Percentiles rank a stretch among this genome's conserved stretches.
These are phyloP conservation scores for Wickerhamiella occidentalis DNA, from an alignment of 805 yeast genomes.

Conservation along the genomic window DNA sequence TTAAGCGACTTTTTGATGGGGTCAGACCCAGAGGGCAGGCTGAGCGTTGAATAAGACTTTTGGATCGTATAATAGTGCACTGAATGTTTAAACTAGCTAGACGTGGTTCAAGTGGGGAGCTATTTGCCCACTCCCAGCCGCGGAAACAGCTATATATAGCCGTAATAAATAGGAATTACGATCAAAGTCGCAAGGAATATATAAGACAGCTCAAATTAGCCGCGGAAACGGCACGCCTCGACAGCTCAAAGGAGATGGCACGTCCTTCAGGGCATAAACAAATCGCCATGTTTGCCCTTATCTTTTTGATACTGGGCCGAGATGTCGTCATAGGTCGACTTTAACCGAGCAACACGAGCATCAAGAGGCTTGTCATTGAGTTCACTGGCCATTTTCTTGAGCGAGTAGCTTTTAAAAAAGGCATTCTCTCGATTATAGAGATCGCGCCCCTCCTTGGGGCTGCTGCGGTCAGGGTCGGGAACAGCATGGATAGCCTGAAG, in stretches of 20 bases:
- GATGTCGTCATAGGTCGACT: slow-evolving; percentile 14
- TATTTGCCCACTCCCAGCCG: slow-evolving; percentile 9
- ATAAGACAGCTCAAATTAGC: slow-evolving; percentile 5
- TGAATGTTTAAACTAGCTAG: not conserved
- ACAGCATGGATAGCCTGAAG: slow-evolving; percentile 16
- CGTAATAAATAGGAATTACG: slow-evolving; percentile 1
- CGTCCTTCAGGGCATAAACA: not conserved
- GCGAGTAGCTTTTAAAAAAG: slow-evolving; percentile 14
- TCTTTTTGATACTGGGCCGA: slow-evolving; percentile 15
- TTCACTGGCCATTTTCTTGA: slow-evolving; percentile 12
- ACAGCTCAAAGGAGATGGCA: too few relatives aligned
- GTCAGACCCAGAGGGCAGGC: not conserved
- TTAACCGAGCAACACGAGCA: slow-evolving; percentile 12
- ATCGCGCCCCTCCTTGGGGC: slow-evolving; percentile 10
- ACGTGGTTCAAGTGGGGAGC: not conserved
- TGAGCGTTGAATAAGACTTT: too few relatives aligned
- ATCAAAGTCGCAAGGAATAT: not conserved
- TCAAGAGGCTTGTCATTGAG: slow-evolving; percentile 10
- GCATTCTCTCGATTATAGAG: slow-evolving; percentile 17
- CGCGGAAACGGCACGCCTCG: slow-evolving; percentile 10
- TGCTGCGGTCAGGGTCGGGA: slow-evolving; percentile 14
- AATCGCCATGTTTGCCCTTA: slow-evolving; percentile 12
- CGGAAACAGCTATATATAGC: slow-evolving; percentile 10
- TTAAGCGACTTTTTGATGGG: slow-evolving; percentile 19
- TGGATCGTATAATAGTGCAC: too few relatives aligned